These are phyloP conservation scores for Pichia sp. DNA, from an alignment of 1,139 yeast species.

Conservation along the genomic window DNA sequence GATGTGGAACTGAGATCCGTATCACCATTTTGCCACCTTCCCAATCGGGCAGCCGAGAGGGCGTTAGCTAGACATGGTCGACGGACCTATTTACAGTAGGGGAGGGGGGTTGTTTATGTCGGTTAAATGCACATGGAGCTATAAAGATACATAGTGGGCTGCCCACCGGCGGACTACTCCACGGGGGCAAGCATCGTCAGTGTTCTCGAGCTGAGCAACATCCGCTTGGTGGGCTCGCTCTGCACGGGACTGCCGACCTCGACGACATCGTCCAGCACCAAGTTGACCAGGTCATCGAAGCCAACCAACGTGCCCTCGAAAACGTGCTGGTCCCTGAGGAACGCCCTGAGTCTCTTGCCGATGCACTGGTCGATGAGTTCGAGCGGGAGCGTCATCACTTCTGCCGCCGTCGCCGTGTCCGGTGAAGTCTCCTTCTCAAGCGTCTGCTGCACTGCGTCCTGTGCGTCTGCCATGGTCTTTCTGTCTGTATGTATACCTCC, in stretches of 20 bases:
- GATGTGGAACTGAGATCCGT: neutral
- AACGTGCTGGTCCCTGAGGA: slow-evolving; percentile 70
- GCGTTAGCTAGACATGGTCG: neutral
- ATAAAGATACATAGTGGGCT: slow-evolving; percentile 5
- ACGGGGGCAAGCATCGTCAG: slow-evolving; percentile 70
- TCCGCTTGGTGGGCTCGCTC: slow-evolving; percentile 41
- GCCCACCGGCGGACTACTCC: slow-evolving; percentile 26
- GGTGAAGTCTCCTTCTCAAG: neutral
- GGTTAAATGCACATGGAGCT: neutral
- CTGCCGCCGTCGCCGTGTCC: slow-evolving; percentile 4
- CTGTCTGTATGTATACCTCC: neutral
- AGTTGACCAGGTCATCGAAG: slow-evolving; percentile 92
- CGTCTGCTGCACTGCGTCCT: neutral
- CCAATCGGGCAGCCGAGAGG: slow-evolving; percentile 5
- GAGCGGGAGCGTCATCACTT: slow-evolving; percentile 46
- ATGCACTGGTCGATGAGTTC: slow-evolving; percentile 87
- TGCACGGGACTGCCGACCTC: slow-evolving; percentile 45
- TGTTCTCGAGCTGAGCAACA: slow-evolving; percentile 84
- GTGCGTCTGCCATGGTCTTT: neutral
- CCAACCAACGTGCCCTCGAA: slow-evolving; percentile 85
- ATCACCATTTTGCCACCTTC: slow-evolving; percentile 7
- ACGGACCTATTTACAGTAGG: neutral
- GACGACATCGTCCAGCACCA: slow-evolving; percentile 78
- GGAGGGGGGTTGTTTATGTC: neutral
- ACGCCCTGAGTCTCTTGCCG: slow-evolving; percentile 74